Evolutionary conservation across 305 asterid genomes (phyloP), one percentile per base, ranked within the genome.

Genomic region (Fraxinus floribunda): DNA sequence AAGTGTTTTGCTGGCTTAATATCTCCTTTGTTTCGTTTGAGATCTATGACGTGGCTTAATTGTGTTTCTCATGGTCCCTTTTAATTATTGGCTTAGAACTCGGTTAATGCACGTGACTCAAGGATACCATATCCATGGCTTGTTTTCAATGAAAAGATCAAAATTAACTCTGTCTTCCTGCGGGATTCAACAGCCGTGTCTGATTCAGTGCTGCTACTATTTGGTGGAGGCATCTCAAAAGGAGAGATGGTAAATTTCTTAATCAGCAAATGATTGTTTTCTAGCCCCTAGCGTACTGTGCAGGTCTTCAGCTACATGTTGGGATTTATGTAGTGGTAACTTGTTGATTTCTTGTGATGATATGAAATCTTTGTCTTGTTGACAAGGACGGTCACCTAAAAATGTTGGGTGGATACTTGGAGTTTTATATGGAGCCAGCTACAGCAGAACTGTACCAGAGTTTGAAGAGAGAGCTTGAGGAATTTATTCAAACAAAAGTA

Each of bases 151-250:
- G 98, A 93, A 82, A 96, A 94, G 88, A 92, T 94, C 81, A 97
- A 94, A 90, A 95, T 97, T 52, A 94, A 94, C 89, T 88, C 95
- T 36, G 92, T 96, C 84, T 93, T 92, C 86, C 93, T 96, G 83
- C 95, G 99, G 81, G 99, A 97, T 88, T 94, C 98, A 44, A 93
- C 98, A n/a, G 98, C 97, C 78, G 86, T 93, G 70, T 92, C 98
- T 49, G 98, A 97, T 83, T 94, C 98, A 38, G 88, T 91, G 88
- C 92, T 97, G 82, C 95, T 97, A 39, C 86, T 96, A 78, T 96
- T 96, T 85, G 99, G 99, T 88, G 99, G 99, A 88, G 85, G 91
- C 89, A 83, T 94, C 89, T 82, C 81, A 4, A 87, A 82, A 78
- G 99, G 97, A 66, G 90, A 91, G 77, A 82, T 34, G 88, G 99